These are phyloP conservation scores for Suillus bovinus DNA, from an alignment of 768 basidiomycete species.

Conservation along the genomic window DNA sequence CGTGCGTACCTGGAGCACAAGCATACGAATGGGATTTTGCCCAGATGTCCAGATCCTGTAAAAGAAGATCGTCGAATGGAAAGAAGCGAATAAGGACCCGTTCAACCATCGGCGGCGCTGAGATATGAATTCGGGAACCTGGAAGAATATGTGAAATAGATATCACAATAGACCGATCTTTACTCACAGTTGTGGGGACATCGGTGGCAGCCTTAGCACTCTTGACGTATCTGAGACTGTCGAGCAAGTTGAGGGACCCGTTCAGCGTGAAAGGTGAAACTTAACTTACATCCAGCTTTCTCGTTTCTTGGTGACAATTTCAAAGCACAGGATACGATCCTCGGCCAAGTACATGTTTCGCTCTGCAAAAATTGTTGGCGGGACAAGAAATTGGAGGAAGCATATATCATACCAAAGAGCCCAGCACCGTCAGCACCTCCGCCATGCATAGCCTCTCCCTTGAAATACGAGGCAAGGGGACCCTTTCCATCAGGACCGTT, in stretches of 20 bases:
- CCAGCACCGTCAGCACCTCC: slow-evolving; percentile 59
- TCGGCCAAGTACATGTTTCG: slow-evolving; percentile 93
- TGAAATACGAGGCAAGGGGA: slow-evolving; percentile 91
- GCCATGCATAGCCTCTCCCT: slow-evolving; percentile 86
- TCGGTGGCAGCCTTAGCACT: slow-evolving; percentile 96
- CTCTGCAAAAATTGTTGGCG: slow-evolving; percentile 37
- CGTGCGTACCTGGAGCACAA: slow-evolving; percentile 53
- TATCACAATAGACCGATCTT: neutral
- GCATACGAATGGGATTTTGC: slow-evolving; percentile 86
- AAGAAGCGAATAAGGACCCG: slow-evolving; percentile 89
- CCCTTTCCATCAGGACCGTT: slow-evolving; percentile 89
- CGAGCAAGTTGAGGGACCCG: slow-evolving; percentile 1
- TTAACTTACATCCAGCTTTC: slow-evolving; percentile 76
- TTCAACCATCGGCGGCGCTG: slow-evolving; percentile 89
- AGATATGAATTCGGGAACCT: slow-evolving; percentile 92
- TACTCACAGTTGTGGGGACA: slow-evolving; percentile 74
- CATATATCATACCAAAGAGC: slow-evolving; percentile 50
- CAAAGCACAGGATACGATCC: slow-evolving; percentile 90
- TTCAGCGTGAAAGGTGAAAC: neutral
- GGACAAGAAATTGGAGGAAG: neutral
- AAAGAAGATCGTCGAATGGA: slow-evolving; percentile 90
- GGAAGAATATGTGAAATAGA: slow-evolving; percentile 2
- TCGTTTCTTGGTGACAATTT: slow-evolving; percentile 87
- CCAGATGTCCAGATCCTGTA: slow-evolving; percentile 89
- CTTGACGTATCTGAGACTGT: slow-evolving; percentile 84